Percentiles rank a stretch among this genome's conserved stretches.
Evolutionary conservation across 768 basidiomycete genomes (phyloP).

Genomic region (Cantharellus anzutake): DNA sequence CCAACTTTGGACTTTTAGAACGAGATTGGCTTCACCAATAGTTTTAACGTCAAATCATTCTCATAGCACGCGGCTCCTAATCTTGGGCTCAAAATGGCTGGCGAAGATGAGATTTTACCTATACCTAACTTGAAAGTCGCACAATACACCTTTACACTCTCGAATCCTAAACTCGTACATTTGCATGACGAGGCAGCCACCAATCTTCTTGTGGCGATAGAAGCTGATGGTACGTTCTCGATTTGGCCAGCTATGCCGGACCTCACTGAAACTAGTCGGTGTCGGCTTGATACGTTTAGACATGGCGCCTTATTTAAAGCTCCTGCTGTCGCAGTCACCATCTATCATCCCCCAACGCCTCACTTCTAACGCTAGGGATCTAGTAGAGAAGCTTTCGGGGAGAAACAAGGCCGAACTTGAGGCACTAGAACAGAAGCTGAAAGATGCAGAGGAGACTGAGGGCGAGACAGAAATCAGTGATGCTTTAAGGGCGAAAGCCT

Average conservation of each 20-base stretch:
- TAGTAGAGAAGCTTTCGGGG: conserved; percentile 35
- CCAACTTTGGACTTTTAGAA: too few species aligned
- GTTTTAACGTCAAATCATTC: too few species aligned
- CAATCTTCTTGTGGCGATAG: conserved; percentile 51
- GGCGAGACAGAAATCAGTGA: conserved; percentile 91
- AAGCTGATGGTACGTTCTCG: conserved; percentile 48
- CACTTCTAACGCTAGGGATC: not conserved
- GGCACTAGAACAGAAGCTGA: conserved; percentile 55
- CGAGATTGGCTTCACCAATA: too few species aligned
- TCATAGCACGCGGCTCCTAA: too few species aligned
- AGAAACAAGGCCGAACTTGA: conserved; percentile 56
- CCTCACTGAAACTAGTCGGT: not conserved
- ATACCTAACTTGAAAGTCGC: conserved; percentile 74
- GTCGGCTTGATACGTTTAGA: conserved; percentile 24
- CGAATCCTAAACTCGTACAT: conserved; percentile 35
- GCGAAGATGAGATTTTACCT: conserved; percentile 59
- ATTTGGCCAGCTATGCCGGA: not conserved
- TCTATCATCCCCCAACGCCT: conserved; percentile 7
- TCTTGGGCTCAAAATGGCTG: conserved; percentile 34
- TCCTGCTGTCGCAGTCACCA: conserved; percentile 17
- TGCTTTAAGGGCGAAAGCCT: conserved; percentile 63
- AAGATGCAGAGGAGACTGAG: conserved; percentile 75
- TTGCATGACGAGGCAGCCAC: conserved; percentile 49
- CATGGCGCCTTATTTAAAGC: conserved; percentile 71
- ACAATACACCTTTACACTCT: conserved; percentile 59